Base-by-base conservation (phyloP, 202 grass and related monocot genomes). In the Setaria viridis region DNA sequence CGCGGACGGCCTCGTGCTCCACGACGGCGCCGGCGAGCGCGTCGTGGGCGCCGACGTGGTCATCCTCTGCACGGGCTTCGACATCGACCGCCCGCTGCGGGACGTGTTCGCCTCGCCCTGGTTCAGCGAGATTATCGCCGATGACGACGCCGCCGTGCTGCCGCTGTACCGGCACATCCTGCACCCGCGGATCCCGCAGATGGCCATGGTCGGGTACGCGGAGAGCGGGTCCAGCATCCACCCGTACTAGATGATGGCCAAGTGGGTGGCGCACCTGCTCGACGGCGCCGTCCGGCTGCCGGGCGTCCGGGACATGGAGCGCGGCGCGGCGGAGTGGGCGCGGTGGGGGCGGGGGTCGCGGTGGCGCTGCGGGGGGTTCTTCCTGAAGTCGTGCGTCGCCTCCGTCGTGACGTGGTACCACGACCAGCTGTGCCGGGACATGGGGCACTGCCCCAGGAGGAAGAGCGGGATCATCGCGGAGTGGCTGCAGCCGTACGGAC, bases 61-160 rank as follows among this genome's bases (percentile, higher is more conserved):
- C 33, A 91, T 98, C 75, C 91, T 98, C 37, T 88, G 88, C 35
- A 94, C 95, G 39, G 95, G 95, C 55, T 98, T 84, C 86, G 78
- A 58, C n/a, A 84, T 88, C 46, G 91, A 98, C 75, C 34, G 87
- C 17, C 93, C 92, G 67, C 89, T 98, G 0, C 75, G 74, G 17
- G 15, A 49, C 67, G 80, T 95, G 67, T 88, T 98, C 70, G 21
- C 21, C 39, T 95, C 93, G 2, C 41, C 78, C 1, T 46, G 67
- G 11, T 84, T 94, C 82, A 59, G 33, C 7, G 87, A 74, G 21
- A 84, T 77, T 25, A 43, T 92, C 45, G 80, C 12, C 6, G 20
- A 0, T 5, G 69, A 11, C 9, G 47, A 0, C 9, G 29, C 0
- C 19, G 55, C 16, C 5, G 17, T 58, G 55, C 55, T 58, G 1